phyloP scores from a whole-genome alignment of 164 flowering plant species.

The Umbellularia californica region DNA sequence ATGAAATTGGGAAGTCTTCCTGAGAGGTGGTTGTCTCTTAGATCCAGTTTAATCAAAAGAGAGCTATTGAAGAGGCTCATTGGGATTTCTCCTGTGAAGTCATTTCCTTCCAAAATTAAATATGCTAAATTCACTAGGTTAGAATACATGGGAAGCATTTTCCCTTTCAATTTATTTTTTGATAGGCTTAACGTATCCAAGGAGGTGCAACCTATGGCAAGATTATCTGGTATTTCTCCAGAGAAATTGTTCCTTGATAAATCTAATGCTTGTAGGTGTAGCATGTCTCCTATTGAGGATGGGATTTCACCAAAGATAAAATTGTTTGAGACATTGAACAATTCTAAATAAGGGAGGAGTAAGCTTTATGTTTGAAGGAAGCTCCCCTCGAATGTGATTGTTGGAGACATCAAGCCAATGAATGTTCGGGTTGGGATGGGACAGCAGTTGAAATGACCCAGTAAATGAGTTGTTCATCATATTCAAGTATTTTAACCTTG shows the following conservation, averaged over 20 bases:
- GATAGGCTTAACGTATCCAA: constrained; percentile 1
- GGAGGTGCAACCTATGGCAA: neutral
- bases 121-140: neutral
- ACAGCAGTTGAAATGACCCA: neutral
- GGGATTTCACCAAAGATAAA: neutral
- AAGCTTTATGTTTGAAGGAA: neutral
- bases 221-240: neutral
- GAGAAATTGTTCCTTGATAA: constrained; percentile 3
- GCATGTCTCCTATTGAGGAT: constrained; percentile 1
- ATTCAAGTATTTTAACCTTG: neutral
- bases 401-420: neutral
- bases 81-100: constrained; percentile 4
- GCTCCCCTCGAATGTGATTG: neutral
- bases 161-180: constrained; percentile 5
- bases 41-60: neutral
- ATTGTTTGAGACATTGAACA: neutral
- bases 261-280: neutral
- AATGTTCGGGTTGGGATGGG: neutral
- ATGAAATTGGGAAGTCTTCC: constrained; percentile 3
- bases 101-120: constrained; percentile 2
- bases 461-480: constrained; percentile 1
- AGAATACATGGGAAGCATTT: constrained; percentile 1
- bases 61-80: neutral
- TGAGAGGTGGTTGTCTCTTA: neutral
- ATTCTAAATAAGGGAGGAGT: neutral